Percentiles rank a stretch among this genome's conserved stretches.
Evolutionary conservation across 2,329 filamentous ascomycete genomes (phyloP).

Genomic region (Fusarium beomiforme): DNA sequence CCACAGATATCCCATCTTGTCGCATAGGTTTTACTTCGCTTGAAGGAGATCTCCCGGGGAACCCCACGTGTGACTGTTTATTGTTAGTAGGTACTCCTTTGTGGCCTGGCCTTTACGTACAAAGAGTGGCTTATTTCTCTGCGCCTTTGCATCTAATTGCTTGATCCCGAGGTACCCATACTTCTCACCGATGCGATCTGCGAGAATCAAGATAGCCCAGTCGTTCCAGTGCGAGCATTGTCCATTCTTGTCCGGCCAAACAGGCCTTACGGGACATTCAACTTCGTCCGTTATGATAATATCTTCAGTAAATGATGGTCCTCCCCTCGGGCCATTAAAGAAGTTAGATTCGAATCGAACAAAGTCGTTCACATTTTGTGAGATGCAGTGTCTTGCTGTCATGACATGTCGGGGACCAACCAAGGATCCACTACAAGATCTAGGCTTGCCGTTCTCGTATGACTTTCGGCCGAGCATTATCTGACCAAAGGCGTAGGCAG

Average conservation of each 20-base stretch:
- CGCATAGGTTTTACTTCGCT: background rate
- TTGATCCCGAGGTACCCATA: conserved; percentile 9
- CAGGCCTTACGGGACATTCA: background rate
- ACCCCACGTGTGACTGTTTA: conserved; percentile 2
- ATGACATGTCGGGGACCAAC: conserved; percentile 20
- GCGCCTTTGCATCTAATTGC: background rate
- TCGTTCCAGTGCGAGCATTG: background rate
- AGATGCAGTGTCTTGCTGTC: conserved; percentile 11
- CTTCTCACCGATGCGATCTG: background rate
- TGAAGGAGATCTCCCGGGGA: background rate
- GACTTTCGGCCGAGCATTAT: background rate
- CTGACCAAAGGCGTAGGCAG: background rate
- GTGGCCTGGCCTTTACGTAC: background rate
- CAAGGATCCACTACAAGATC: conserved; percentile 1
- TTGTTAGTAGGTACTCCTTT: rapidly evolving
- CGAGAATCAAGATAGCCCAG: conserved; percentile 15
- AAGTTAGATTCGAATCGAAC: background rate
- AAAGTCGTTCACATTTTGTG: rapidly evolving
- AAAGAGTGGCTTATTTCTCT: background rate
- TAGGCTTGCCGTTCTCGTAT: rapidly evolving
- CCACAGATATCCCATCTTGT: background rate
- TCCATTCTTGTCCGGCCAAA: too few relatives aligned
- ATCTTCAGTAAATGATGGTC: background rate
- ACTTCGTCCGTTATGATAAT: background rate
- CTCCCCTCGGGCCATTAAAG: background rate